A percentile compares a stretch with the other conserved stretches of the same genome.
Conservation (phyloP, 2,329 filamentous ascomycete species). For the Sporothrix brunneoviolacea region DNA sequence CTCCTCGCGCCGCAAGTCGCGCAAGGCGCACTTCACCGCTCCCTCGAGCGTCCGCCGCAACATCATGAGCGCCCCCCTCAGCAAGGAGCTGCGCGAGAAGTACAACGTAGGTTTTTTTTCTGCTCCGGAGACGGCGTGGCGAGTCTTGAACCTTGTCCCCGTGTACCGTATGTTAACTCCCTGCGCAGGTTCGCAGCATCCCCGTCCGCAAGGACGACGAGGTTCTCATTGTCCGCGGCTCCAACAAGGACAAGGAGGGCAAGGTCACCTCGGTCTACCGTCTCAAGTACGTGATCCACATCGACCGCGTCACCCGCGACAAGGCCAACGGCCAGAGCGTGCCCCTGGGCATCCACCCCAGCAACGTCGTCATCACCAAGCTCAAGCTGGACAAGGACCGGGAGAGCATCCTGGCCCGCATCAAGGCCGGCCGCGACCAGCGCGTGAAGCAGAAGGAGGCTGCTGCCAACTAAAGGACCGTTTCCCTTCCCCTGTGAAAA, state of each 20-base stretch:
- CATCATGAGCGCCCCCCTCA: constrained; percentile 94
- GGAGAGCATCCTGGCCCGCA: constrained; percentile 80
- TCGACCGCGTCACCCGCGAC: constrained; percentile 94
- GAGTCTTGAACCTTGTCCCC: no score
- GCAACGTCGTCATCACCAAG: constrained; percentile 98
- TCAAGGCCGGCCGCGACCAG: constrained; percentile 72
- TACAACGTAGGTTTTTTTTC: constrained; percentile 69
- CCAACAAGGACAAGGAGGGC: constrained; percentile 96
- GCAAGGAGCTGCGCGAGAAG: constrained; percentile 97
- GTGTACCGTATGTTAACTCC: background rate
- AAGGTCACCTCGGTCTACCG: constrained; percentile 98
- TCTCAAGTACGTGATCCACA: constrained; percentile 94
- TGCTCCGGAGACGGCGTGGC: no score
- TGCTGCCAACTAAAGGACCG: constrained; percentile 40
- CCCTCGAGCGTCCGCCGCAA: constrained; percentile 89
- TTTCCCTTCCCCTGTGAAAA: background rate
- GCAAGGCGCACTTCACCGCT: constrained; percentile 96
- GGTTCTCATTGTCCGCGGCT: constrained; percentile 84
- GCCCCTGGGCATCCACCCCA: constrained; percentile 87
- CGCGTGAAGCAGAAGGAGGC: constrained; percentile 64
- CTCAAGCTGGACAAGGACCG: constrained; percentile 97
- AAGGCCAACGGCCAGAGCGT: constrained; percentile 97
- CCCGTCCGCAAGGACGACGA: constrained; percentile 97
- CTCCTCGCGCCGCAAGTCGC: constrained; percentile 95
- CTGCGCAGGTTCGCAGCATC: constrained; percentile 74